Conservation (phyloP, 495 filamentous ascomycete species). For the Daldinia vernicosa region DNA sequence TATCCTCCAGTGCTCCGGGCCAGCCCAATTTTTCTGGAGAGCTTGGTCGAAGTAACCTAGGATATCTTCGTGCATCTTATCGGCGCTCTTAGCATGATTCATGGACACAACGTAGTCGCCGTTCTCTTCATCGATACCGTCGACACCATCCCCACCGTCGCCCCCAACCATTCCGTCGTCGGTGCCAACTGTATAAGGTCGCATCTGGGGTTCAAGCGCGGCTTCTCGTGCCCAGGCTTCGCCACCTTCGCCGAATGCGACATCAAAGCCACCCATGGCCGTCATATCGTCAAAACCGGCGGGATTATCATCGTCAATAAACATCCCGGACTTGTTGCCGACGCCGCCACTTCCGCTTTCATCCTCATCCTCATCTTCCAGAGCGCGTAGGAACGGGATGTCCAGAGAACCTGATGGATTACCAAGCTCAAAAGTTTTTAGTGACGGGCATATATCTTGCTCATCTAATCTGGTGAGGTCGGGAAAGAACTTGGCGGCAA, state of each 20-base stretch:
- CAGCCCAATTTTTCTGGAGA: slow-evolving; percentile 96
- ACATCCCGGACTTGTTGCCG: slow-evolving; percentile 78
- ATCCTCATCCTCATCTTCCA: slow-evolving; percentile 77
- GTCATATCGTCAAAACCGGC: slow-evolving; percentile 85
- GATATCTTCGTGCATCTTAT: slow-evolving; percentile 85
- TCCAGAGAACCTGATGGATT: slow-evolving; percentile 84
- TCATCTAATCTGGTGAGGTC: slow-evolving; percentile 77
- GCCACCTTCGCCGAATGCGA: slow-evolving; percentile 80
- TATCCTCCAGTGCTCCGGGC: slow-evolving; percentile 98
- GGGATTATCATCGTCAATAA: slow-evolving; percentile 82
- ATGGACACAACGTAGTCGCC: slow-evolving; percentile 78
- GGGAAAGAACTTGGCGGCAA: slow-evolving; percentile 86
- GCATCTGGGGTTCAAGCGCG: slow-evolving; percentile 68
- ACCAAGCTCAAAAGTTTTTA: slow-evolving; percentile 92
- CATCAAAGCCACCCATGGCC: slow-evolving; percentile 77
- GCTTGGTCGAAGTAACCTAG: slow-evolving; percentile 97
- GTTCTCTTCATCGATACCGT: slow-evolving; percentile 66
- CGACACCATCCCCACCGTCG: slow-evolving; percentile 69
- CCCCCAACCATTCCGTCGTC: slow-evolving; percentile 63
- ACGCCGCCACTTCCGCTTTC: slow-evolving; percentile 57
- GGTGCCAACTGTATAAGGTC: slow-evolving; percentile 64
- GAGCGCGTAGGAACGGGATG: slow-evolving; percentile 89
- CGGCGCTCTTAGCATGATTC: slow-evolving; percentile 66
- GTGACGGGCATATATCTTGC: slow-evolving; percentile 92
- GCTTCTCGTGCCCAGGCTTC: slow-evolving; percentile 77